phyloP scores from a whole-genome alignment of 257 asterid species.

The Ilex asprella region DNA sequence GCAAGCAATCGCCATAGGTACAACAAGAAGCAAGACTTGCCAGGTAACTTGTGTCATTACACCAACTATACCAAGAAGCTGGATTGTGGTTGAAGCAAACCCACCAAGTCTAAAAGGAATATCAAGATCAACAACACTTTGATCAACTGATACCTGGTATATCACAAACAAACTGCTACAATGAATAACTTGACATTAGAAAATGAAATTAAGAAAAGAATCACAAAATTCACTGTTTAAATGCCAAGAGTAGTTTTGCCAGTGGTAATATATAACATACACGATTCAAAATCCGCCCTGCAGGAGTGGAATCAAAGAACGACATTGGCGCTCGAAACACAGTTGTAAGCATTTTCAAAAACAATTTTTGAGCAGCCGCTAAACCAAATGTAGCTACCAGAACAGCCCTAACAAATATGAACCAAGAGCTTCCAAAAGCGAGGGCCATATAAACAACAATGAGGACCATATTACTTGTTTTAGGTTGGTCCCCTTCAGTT shows the following conservation, averaged over 20 bases:
- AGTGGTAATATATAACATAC: constrained; percentile 31
- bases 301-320: constrained; percentile 94
- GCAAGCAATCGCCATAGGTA: constrained; percentile 99
- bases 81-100: constrained; percentile 98
- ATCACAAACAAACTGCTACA: constrained; percentile 25
- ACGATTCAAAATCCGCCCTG: constrained; percentile 91
- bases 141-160: constrained; percentile 90
- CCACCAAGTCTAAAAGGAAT: constrained; percentile 99
- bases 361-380: constrained; percentile 88
- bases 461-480: constrained; percentile 67
- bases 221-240: background rate
- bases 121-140: constrained; percentile 98
- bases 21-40: constrained; percentile 89
- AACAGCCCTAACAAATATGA: constrained; percentile 85
- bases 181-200: constrained; percentile 11
- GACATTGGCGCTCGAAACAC: constrained; percentile 94
- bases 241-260: background rate
- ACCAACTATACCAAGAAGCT: constrained; percentile 89
- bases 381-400: constrained; percentile 97
- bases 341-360: constrained; percentile 65
- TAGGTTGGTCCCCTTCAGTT: constrained; percentile 69
- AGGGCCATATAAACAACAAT: constrained; percentile 89
- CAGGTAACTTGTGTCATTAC: constrained; percentile 97
- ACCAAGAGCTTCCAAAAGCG: constrained; percentile 96
- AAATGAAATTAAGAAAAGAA: background rate